Conservation (phyloP, 768 basidiomycete genomes). For the Naematelia encephala region DNA sequence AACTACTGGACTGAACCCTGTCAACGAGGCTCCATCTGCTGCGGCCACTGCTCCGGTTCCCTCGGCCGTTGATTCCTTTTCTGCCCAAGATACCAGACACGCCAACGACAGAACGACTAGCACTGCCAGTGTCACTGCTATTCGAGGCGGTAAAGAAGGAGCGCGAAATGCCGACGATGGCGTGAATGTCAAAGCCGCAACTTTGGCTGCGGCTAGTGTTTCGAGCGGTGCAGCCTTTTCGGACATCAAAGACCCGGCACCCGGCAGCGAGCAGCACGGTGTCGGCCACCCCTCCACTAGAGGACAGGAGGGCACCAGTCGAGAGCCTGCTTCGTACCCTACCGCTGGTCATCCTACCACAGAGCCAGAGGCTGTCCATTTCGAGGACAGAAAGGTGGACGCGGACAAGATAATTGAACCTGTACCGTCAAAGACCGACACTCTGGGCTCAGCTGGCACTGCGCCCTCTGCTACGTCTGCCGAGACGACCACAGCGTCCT, state of each 20-base stretch:
- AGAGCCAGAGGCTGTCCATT: not conserved
- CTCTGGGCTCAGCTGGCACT: not conserved
- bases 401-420: not conserved
- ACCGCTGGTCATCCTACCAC: constrained; percentile 15
- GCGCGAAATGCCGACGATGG: not conserved
- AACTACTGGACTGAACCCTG: constrained; percentile 15
- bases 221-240: not conserved
- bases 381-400: not conserved
- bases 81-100: constrained; percentile 20
- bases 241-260: constrained; percentile 19
- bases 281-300: constrained; percentile 37
- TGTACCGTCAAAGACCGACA: not conserved
- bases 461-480: not conserved
- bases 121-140: constrained; percentile 39
- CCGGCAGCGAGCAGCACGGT: constrained; percentile 30
- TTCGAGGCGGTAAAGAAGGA: constrained; percentile 36
- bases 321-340: constrained; percentile 32
- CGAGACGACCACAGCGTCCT: not conserved
- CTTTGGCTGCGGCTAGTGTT: not conserved
- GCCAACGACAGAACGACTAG: constrained; percentile 31
- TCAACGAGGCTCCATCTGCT: not conserved
- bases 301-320: constrained; percentile 18
- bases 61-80: not conserved
- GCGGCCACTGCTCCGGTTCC: constrained; percentile 1
- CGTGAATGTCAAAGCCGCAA: constrained; percentile 5